phyloP scores from a whole-genome alignment of 257 asterid genomes.

The Voacanga thouarsii region DNA sequence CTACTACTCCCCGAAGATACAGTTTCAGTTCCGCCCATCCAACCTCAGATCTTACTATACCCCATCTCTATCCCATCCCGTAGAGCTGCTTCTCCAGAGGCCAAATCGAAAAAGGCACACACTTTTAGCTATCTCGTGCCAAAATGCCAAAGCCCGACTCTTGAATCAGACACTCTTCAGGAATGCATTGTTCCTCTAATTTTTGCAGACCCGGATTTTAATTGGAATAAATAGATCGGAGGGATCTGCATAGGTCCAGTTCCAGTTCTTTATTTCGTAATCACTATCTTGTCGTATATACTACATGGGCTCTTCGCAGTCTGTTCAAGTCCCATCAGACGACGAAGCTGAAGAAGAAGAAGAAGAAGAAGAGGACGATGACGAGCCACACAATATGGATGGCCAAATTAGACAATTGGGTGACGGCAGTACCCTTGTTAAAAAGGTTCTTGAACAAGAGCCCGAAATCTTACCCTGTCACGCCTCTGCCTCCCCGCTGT shows the following conservation, averaged over 20 bases:
- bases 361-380: constrained; percentile 38
- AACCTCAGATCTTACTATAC: not conserved
- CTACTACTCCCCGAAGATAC: not conserved
- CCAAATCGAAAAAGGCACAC: not conserved
- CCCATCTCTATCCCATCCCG: not conserved
- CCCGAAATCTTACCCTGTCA: constrained; percentile 98
- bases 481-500: constrained; percentile 94
- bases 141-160: not conserved
- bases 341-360: constrained; percentile 34
- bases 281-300: not conserved
- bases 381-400: constrained; percentile 20
- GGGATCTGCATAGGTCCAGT: not conserved
- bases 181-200: not conserved
- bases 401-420: constrained; percentile 23
- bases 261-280: not conserved
- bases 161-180: not conserved
- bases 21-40: not conserved
- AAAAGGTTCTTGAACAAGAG: constrained; percentile 84
- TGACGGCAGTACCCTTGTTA: constrained; percentile 44
- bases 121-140: not conserved
- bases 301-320: constrained; percentile 79
- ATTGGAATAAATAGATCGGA: constrained; percentile 2
- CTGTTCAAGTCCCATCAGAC: constrained; percentile 43
- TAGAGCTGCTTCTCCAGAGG: not conserved
- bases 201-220: not conserved